phyloP scores from a whole-genome alignment of 2,329 filamentous ascomycete genomes.

The Nannizziopsis arthrosporioides region DNA sequence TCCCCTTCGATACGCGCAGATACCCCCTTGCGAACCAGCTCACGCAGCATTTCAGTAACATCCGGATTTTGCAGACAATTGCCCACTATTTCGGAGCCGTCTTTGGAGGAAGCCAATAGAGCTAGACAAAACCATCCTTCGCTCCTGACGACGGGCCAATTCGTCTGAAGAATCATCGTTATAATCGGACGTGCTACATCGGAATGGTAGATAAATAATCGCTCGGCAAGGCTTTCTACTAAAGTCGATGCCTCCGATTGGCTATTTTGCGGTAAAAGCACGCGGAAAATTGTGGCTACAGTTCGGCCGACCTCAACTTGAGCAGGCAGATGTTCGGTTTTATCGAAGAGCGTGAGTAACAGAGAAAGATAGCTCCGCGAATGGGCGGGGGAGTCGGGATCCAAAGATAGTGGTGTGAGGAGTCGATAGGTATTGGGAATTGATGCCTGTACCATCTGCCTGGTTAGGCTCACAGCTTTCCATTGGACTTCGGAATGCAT shows the following conservation, averaged over 20 bases:
- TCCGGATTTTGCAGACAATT: constrained; percentile 28
- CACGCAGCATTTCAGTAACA: constrained; percentile 25
- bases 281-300: constrained; percentile 31
- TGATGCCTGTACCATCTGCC: constrained; percentile 30
- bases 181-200: constrained; percentile 31
- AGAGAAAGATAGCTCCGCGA: constrained; percentile 31
- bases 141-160: constrained; percentile 39
- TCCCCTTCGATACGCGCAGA: constrained; percentile 17
- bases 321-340: constrained; percentile 35
- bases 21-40: constrained; percentile 20
- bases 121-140: constrained; percentile 41
- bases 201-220: constrained; percentile 27
- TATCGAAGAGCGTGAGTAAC: constrained; percentile 32
- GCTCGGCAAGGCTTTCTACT: constrained; percentile 20
- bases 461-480: constrained; percentile 31
- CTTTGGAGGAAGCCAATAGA: constrained; percentile 31
- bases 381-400: constrained; percentile 22
- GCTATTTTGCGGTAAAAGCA: constrained; percentile 9
- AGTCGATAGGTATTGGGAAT: constrained; percentile 29
- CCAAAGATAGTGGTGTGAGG: constrained; percentile 24
- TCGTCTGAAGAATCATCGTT: constrained; percentile 35
- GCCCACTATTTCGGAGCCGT: constrained; percentile 25
- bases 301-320: constrained; percentile 39
- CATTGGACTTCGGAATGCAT: constrained; percentile 37
- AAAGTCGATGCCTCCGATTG: constrained; percentile 13